Conservation (phyloP, 257 asterid species). For the Solanum clarkiae region DNA sequence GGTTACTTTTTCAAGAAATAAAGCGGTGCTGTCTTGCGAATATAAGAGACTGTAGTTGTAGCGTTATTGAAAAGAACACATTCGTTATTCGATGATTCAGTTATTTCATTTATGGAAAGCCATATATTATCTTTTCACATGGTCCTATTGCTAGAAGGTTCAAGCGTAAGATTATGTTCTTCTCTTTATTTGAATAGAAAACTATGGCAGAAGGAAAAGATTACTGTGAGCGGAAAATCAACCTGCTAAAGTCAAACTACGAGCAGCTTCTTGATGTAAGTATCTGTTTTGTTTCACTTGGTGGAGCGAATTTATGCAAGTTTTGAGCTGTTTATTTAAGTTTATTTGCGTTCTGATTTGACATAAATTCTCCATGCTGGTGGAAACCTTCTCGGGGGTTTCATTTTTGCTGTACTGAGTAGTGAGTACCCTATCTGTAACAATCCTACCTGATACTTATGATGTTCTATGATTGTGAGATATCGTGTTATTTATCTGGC, state of each 20-base stretch:
- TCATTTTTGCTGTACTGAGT: neutral
- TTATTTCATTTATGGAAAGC: neutral
- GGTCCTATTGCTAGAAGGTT: neutral
- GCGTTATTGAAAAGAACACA: neutral
- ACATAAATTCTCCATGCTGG: neutral
- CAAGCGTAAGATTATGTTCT: neutral
- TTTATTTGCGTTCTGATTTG: neutral
- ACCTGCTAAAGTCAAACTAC: constrained; percentile 81
- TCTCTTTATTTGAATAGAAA: constrained; percentile 37
- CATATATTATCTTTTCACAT: neutral
- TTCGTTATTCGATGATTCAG: neutral
- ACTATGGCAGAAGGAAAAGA: constrained; percentile 89
- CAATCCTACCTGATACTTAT: neutral
- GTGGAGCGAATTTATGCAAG: neutral
- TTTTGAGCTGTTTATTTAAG: neutral
- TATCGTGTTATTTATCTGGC: neutral
- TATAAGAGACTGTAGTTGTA: neutral
- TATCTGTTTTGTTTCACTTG: neutral
- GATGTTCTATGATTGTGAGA: neutral
- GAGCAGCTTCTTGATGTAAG: constrained; percentile 93
- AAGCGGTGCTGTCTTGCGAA: neutral
- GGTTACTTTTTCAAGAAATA: neutral
- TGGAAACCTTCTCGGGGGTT: neutral
- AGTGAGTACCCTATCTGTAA: neutral
- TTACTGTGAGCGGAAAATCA: constrained; percentile 82